phyloP scores from a whole-genome alignment of 2,329 filamentous ascomycete genomes.

The Elsinoe fawcettii region DNA sequence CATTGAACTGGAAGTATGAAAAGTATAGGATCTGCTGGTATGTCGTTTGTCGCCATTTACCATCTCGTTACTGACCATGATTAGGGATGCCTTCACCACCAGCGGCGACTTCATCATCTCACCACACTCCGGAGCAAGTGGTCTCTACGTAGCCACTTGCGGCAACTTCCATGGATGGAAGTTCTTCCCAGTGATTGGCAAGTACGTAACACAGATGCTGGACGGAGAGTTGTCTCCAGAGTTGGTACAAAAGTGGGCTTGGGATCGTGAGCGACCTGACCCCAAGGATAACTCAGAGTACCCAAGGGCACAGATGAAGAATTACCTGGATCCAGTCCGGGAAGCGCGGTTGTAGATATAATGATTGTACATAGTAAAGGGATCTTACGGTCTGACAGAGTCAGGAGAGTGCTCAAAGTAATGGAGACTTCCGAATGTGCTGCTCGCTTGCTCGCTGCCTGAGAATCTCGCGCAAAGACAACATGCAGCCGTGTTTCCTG shows the following conservation, averaged over 20 bases:
- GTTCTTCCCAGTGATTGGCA: slow-evolving; percentile 32
- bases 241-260: slow-evolving; percentile 46
- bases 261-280: slow-evolving; percentile 54
- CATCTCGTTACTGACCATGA: background rate
- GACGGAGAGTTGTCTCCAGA: slow-evolving; percentile 36
- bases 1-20: slow-evolving; percentile 50
- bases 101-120: slow-evolving; percentile 47
- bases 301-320: slow-evolving; percentile 51
- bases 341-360: slow-evolving; percentile 16
- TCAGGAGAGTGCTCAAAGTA: too few species aligned
- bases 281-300: slow-evolving; percentile 47
- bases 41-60: slow-evolving; percentile 23
- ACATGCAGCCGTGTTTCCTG: background rate
- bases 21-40: slow-evolving; percentile 62
- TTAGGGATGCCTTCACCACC: slow-evolving; percentile 58
- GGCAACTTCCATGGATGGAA: slow-evolving; percentile 35
- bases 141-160: slow-evolving; percentile 41
- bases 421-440: too few species aligned
- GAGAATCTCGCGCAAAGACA: too few species aligned
- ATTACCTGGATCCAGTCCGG: slow-evolving; percentile 36
- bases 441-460: background rate
- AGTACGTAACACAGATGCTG: slow-evolving; percentile 30
- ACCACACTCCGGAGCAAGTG: slow-evolving; percentile 35
- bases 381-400: background rate
- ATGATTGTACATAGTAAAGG: background rate